These are phyloP conservation scores for Boletus pseudo-olivaceus DNA, from an alignment of 768 basidiomycete species.

Conservation along the genomic window DNA sequence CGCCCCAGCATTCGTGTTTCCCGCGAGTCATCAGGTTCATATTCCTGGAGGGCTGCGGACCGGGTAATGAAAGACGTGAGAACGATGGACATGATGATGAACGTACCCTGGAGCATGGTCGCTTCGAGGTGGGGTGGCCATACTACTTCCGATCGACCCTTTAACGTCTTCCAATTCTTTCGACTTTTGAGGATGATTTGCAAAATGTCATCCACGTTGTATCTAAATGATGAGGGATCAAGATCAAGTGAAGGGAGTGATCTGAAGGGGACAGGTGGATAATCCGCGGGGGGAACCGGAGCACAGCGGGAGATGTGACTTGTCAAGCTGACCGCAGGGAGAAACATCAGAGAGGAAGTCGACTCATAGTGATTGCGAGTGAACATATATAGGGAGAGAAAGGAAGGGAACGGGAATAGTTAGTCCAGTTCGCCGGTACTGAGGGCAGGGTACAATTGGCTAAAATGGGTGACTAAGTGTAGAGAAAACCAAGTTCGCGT, in stretches of 20 bases:
- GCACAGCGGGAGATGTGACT: slow-evolving; percentile 4
- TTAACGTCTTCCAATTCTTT: slow-evolving; percentile 73
- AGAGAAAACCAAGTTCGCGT: neutral
- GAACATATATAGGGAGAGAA: slow-evolving; percentile 25
- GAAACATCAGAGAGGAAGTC: slow-evolving; percentile 17
- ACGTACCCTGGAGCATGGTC: slow-evolving; percentile 67
- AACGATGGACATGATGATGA: slow-evolving; percentile 10
- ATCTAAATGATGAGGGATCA: slow-evolving; percentile 9
- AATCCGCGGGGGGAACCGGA: neutral
- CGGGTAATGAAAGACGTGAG: slow-evolving; percentile 20
- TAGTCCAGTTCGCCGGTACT: slow-evolving; percentile 19
- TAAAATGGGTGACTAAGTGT: slow-evolving; percentile 13
- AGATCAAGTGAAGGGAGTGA: slow-evolving; percentile 4
- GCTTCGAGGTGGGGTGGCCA: slow-evolving; percentile 81
- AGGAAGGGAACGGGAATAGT: slow-evolving; percentile 18
- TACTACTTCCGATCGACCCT: slow-evolving; percentile 64
- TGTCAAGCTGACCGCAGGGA: neutral
- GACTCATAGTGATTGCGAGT: neutral
- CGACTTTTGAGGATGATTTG: slow-evolving; percentile 63
- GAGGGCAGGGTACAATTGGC: slow-evolving; percentile 3
- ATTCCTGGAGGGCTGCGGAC: slow-evolving; percentile 60
- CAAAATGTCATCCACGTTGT: slow-evolving; percentile 50
- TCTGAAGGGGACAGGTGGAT: neutral
- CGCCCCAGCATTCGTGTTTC: slow-evolving; percentile 71
- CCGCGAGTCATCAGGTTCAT: slow-evolving; percentile 68